Percentiles rank a stretch among this genome's conserved stretches.
Evolutionary conservation across 805 yeast species (phyloP).

Genomic region (Metschnikowia lunata): DNA sequence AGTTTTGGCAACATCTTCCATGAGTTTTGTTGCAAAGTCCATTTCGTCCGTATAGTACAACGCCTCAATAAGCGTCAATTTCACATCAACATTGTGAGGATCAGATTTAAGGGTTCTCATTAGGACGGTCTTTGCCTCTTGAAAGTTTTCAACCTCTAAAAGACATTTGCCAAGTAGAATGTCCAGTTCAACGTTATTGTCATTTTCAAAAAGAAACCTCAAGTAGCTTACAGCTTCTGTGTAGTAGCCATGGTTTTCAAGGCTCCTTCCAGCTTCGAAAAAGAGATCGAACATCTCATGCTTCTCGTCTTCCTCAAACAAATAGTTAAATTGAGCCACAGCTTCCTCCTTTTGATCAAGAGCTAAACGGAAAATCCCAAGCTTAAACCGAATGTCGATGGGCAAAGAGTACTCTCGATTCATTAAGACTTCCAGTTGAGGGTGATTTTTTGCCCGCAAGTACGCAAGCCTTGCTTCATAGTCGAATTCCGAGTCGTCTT

Average conservation of each 20-base stretch:
- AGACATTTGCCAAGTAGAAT: conserved; percentile 71
- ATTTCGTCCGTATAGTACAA: conserved; percentile 61
- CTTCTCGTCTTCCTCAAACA: conserved; percentile 49
- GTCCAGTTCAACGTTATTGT: conserved; percentile 45
- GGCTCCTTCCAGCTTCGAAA: conserved; percentile 68
- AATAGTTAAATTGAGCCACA: conserved; percentile 56
- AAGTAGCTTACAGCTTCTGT: conserved; percentile 74
- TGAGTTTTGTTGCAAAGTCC: conserved; percentile 50
- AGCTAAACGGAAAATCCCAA: conserved; percentile 71
- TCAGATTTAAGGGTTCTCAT: conserved; percentile 48
- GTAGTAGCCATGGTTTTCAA: conserved; percentile 64
- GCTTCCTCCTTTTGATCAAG: conserved; percentile 68
- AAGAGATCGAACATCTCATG: conserved; percentile 68
- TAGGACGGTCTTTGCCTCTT: conserved; percentile 59
- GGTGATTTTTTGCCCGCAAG: conserved; percentile 6
- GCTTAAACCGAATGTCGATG: conserved; percentile 78
- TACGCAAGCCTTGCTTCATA: conserved; percentile 42
- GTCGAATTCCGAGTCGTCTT: conserved; percentile 82
- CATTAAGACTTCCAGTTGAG: conserved; percentile 13
- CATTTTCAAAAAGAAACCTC: conserved; percentile 26
- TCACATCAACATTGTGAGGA: conserved; percentile 65
- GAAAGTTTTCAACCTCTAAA: conserved; percentile 65
- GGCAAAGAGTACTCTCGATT: conserved; percentile 51
- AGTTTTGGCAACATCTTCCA: conserved; percentile 48
- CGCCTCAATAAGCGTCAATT: conserved; percentile 78